Percentiles rank a stretch among this genome's conserved stretches.
phyloP scores from a whole-genome alignment of 1,284 basidiomycete genomes.

The Moesziomyces aphidis region DNA sequence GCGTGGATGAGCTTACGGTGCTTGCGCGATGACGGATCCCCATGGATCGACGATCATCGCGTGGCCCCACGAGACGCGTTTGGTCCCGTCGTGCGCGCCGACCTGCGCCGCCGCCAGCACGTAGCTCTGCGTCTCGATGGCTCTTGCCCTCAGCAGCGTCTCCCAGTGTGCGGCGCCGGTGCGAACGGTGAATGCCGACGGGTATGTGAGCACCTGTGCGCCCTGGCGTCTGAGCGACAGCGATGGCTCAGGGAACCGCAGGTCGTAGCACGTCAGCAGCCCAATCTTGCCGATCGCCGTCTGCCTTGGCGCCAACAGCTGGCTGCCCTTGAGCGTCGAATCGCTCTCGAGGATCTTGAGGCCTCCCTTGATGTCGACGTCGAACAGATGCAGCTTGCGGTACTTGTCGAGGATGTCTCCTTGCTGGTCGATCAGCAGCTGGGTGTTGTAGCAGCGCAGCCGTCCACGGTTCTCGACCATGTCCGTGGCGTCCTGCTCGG shows the following conservation, averaged over 20 bases:
- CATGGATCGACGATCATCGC: conserved; percentile 67
- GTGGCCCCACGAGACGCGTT: conserved; percentile 64
- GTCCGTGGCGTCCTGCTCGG: conserved; percentile 49
- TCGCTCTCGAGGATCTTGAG: conserved; percentile 63
- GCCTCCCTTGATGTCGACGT: conserved; percentile 70
- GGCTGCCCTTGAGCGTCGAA: conserved; percentile 68
- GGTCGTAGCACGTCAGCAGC: conserved; percentile 72
- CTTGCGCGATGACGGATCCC: conserved; percentile 64
- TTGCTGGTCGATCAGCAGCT: conserved; percentile 69
- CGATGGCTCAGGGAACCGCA: conserved; percentile 71
- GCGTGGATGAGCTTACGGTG: conserved; percentile 25
- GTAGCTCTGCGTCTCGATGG: conserved; percentile 69
- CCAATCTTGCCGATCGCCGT: conserved; percentile 68
- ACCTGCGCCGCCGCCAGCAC: conserved; percentile 68
- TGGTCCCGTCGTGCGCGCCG: conserved; percentile 63
- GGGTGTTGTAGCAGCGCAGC: conserved; percentile 70
- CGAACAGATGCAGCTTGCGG: conserved; percentile 72
- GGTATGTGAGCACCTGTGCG: conserved; percentile 71
- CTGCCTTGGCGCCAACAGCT: conserved; percentile 64
- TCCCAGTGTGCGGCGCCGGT: conserved; percentile 68
- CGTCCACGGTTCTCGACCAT: conserved; percentile 33
- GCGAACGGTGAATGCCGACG: conserved; percentile 71
- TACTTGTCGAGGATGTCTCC: conserved; percentile 69
- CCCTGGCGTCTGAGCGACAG: conserved; percentile 69
- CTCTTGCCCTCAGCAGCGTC: conserved; percentile 65